These are phyloP conservation scores for Hemileia vastatrix DNA, from an alignment of 1,284 basidiomycete species.

Conservation along the genomic window DNA sequence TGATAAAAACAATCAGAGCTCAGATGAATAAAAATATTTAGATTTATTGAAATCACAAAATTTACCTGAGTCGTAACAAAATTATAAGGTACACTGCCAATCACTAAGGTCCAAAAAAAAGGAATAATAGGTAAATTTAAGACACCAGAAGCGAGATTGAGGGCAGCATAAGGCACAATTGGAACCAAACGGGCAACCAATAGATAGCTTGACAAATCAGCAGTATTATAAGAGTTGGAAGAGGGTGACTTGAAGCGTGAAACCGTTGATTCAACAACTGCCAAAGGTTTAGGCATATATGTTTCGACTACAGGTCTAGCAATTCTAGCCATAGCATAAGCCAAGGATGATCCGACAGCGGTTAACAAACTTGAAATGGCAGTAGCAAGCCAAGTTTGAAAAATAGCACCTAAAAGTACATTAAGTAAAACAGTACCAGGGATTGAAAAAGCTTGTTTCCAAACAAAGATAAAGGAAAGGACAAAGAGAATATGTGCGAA, in stretches of 20 bases:
- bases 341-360: conserved; percentile 10
- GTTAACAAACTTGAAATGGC: conserved; percentile 9
- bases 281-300: conserved; percentile 36
- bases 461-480: conserved; percentile 34
- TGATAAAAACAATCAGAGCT: neutral
- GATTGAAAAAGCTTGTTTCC: conserved; percentile 41
- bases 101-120: conserved; percentile 38
- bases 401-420: conserved; percentile 38
- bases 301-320: conserved; percentile 25
- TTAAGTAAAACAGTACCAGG: conserved; percentile 38
- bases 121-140: conserved; percentile 32
- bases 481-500: conserved; percentile 29
- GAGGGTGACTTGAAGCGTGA: conserved; percentile 15
- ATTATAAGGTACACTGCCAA: conserved; percentile 40
- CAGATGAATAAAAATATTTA: too few relatives aligned
- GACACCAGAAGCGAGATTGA: conserved; percentile 35
- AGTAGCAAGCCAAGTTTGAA: conserved; percentile 11
- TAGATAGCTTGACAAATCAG: conserved; percentile 30
- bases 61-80: conserved; percentile 29
- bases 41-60: too few relatives aligned
- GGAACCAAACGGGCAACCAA: conserved; percentile 19
- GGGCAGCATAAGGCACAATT: conserved; percentile 20
- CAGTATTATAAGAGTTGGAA: conserved; percentile 18
- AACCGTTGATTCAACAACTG: conserved; percentile 29
- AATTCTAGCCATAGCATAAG: neutral